These are phyloP conservation scores for Trichoderma endophyticum DNA, from an alignment of 2,329 filamentous ascomycete species.

Conservation along the genomic window DNA sequence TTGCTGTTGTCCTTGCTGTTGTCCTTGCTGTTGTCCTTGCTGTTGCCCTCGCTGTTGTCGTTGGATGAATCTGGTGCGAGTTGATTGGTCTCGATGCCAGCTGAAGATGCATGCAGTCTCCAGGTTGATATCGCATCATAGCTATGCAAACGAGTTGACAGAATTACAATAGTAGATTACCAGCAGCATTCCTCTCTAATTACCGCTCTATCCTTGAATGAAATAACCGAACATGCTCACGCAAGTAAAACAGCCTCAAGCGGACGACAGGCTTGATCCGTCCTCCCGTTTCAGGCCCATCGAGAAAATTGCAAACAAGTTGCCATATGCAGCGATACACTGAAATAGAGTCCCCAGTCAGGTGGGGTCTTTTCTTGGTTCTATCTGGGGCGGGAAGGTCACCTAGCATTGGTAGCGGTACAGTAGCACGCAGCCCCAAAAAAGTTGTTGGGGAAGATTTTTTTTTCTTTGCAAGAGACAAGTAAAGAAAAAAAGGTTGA, in stretches of 20 bases:
- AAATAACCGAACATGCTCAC: not conserved
- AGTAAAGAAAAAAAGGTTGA: conserved; percentile 25
- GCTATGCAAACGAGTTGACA: not conserved
- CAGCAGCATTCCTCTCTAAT: not conserved
- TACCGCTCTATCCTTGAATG: not conserved
- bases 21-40: not conserved
- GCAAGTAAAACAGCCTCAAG: not conserved
- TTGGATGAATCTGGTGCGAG: not conserved
- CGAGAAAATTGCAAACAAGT: not conserved
- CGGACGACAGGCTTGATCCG: not conserved
- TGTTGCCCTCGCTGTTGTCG: too few species aligned
- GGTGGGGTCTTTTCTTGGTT: not conserved
- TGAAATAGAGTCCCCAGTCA: not conserved
- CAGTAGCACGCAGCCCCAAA: conserved; percentile 6
- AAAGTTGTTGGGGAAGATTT: conserved; percentile 32
- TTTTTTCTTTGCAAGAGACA: not conserved
- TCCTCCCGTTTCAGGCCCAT: not conserved
- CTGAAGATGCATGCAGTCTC: not conserved
- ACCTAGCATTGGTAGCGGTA: not conserved
- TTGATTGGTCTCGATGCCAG: not conserved
- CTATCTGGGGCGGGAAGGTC: not conserved
- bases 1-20: not conserved
- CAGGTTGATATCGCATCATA: not conserved
- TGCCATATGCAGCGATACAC: not conserved
- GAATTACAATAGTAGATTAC: not conserved